phyloP scores from a whole-genome alignment of 208 protist genomes.

The Kentomonas sorsogonicus region DNA sequence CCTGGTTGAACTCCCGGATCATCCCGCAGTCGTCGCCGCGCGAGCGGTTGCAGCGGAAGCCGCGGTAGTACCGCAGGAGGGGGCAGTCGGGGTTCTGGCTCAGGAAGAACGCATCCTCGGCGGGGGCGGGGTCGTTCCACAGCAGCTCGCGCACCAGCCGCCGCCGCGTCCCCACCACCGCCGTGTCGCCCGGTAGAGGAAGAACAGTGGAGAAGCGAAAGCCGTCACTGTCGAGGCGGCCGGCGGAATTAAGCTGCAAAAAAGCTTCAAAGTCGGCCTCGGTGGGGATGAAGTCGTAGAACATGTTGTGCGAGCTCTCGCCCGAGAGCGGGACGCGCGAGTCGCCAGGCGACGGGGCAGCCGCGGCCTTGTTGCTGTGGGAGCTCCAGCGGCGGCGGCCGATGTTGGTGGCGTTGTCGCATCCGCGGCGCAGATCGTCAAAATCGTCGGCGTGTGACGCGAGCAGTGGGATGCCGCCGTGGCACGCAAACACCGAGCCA shows the following conservation, averaged over 20 bases:
- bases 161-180: constrained; percentile 15
- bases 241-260: constrained; percentile 14
- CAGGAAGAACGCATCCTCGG: constrained; percentile 10
- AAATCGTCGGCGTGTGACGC: constrained; percentile 1
- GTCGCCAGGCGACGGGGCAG: neutral
- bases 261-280: constrained; percentile 23
- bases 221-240: constrained; percentile 3
- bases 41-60: constrained; percentile 33
- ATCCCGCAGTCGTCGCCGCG: constrained; percentile 20
- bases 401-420: neutral
- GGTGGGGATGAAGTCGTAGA: constrained; percentile 17
- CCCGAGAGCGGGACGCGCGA: neutral
- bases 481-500: constrained; percentile 68
- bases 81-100: no score
- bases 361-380: neutral
- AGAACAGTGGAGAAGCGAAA: constrained; percentile 23
- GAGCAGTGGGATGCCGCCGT: constrained; percentile 84
- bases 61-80: no score
- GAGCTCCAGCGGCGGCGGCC: neutral
- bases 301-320: no score
- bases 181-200: constrained; percentile 12
- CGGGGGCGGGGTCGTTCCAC: constrained; percentile 45
- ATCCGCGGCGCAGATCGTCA: constrained; percentile 1
- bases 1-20: constrained; percentile 45
- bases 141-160: constrained; percentile 68